Evolutionary conservation across 1,284 basidiomycete species (phyloP).

Genomic region (Apiotrichum sp.): DNA sequence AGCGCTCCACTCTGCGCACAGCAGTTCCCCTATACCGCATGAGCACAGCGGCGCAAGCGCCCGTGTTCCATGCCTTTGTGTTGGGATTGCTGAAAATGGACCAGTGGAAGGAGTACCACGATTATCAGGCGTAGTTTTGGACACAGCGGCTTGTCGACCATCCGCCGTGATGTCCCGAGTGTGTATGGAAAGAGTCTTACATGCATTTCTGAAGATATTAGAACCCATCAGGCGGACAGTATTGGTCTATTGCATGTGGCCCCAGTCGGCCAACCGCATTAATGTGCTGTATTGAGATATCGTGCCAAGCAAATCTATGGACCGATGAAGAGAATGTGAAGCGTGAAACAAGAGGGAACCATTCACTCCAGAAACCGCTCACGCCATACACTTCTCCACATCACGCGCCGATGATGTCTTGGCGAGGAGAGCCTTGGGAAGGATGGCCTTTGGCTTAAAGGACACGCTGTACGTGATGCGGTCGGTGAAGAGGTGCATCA

Average conservation of each 20-base stretch:
- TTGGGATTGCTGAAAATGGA: slow-evolving; percentile 26
- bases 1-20: slow-evolving; percentile 77
- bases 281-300: neutral
- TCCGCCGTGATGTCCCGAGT: too few relatives aligned
- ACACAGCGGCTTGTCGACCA: too few relatives aligned
- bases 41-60: slow-evolving; percentile 53
- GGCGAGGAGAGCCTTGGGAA: neutral
- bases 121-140: slow-evolving; percentile 28
- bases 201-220: slow-evolving; percentile 3
- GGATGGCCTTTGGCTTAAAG: slow-evolving; percentile 19
- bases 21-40: slow-evolving; percentile 74
- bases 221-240: neutral
- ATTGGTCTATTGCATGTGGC: neutral
- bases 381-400: neutral
- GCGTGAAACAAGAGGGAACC: too few relatives aligned
- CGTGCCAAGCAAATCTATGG: neutral
- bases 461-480: slow-evolving; percentile 32
- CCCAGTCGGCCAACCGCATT: neutral
- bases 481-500: slow-evolving; percentile 36
- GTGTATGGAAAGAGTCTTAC: neutral
- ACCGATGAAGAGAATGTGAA: too few relatives aligned
- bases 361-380: too few relatives aligned
- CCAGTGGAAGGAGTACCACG: slow-evolving; percentile 43
- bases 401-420: neutral
- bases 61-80: slow-evolving; percentile 69